Conservation (phyloP, 495 filamentous ascomycete genomes). For the Hypomontagnella submonticulosa region DNA sequence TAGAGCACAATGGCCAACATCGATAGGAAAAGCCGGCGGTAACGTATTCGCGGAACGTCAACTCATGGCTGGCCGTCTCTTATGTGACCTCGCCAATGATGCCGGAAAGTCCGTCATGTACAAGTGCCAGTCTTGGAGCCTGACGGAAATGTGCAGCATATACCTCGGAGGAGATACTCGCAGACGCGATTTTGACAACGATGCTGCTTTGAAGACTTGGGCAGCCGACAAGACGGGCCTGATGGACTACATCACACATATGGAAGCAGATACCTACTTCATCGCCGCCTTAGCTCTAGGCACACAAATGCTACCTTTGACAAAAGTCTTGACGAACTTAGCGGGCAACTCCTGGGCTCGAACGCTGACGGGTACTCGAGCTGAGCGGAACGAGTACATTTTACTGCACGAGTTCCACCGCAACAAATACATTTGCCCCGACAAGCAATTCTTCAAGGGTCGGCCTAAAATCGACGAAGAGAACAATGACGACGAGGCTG, state of each 20-base stretch:
- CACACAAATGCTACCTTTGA: slow-evolving; percentile 90
- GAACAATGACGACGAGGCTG: slow-evolving; percentile 70
- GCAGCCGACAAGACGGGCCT: slow-evolving; percentile 83
- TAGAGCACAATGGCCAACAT: slow-evolving; percentile 86
- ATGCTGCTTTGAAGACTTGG: slow-evolving; percentile 88
- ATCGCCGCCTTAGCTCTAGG: slow-evolving; percentile 88
- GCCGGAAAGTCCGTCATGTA: slow-evolving; percentile 97
- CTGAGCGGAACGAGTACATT: slow-evolving; percentile 99
- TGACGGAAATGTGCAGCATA: slow-evolving; percentile 95
- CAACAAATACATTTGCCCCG: slow-evolving; percentile 97
- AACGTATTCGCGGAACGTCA: slow-evolving; percentile 94
- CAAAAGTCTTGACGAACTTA: slow-evolving; percentile 94
- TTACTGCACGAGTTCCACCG: slow-evolving; percentile 93
- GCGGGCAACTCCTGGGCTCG: slow-evolving; percentile 98
- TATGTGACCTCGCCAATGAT: slow-evolving; percentile 96
- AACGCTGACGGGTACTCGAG: slow-evolving; percentile 92
- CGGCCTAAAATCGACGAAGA: slow-evolving; percentile 74
- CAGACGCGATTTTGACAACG: slow-evolving; percentile 86
- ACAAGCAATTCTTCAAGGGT: slow-evolving; percentile 80
- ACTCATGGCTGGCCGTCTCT: slow-evolving; percentile 85
- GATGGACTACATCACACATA: slow-evolving; percentile 91
- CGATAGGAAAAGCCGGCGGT: slow-evolving; percentile 83
- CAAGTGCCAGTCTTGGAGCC: slow-evolving; percentile 96
- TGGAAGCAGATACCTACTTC: slow-evolving; percentile 95
- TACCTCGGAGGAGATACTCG: slow-evolving; percentile 75